A percentile compares a stretch with the other conserved stretches of the same genome.
These are phyloP conservation scores for Yamadazyma friedrichii DNA, from an alignment of 1,139 yeast genomes.

Conservation along the genomic window DNA sequence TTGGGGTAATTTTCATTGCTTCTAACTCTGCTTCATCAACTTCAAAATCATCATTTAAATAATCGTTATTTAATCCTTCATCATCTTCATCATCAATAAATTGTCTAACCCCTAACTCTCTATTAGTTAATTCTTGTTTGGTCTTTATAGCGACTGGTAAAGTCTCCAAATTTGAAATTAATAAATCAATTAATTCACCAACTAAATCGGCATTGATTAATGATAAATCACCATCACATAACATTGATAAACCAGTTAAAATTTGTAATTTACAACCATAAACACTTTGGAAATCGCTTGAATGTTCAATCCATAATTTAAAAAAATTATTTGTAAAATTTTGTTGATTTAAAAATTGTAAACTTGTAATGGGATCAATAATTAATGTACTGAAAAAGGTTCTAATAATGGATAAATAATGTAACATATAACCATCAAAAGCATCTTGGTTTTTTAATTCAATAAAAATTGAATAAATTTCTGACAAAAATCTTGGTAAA, in stretches of 20 bases:
- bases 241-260: constrained; percentile 36
- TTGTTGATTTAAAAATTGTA: constrained; percentile 38
- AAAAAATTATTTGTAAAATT: constrained; percentile 37
- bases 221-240: constrained; percentile 28
- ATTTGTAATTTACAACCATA: constrained; percentile 58
- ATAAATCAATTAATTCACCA: constrained; percentile 40
- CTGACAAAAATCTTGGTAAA: constrained; percentile 36
- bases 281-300: constrained; percentile 50
- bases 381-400: constrained; percentile 42
- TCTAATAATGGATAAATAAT: constrained; percentile 44
- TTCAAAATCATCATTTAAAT: constrained; percentile 41
- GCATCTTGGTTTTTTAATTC: constrained; percentile 38
- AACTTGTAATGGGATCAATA: constrained; percentile 39
- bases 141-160: constrained; percentile 51
- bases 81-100: constrained; percentile 26
- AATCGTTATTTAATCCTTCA: constrained; percentile 28
- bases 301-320: constrained; percentile 50
- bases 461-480: constrained; percentile 35
- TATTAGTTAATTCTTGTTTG: constrained; percentile 40
- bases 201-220: constrained; percentile 34
- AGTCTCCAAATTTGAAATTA: constrained; percentile 41
- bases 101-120: constrained; percentile 32
- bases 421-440: constrained; percentile 49
- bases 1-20: constrained; percentile 52
- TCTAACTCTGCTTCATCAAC: constrained; percentile 56